Percentiles rank a stretch among this genome's conserved stretches.
Conservation (phyloP, 352 stramenopile species). For the Globisporangium emineosum region DNA sequence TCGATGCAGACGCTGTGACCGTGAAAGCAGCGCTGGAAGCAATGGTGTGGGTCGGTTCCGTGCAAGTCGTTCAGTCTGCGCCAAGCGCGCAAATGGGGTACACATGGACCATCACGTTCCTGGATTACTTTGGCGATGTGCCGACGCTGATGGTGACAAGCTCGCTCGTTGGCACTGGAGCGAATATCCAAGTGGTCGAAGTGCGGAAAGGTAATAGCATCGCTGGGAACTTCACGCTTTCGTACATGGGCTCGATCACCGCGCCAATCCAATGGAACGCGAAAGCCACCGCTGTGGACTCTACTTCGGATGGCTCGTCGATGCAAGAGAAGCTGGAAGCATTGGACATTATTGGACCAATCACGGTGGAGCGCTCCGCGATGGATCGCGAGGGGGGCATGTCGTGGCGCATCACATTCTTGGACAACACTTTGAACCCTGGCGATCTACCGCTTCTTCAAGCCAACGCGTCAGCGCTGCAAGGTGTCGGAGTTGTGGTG, state of each 20-base stretch:
- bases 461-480: constrained; percentile 30
- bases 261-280: constrained; percentile 51
- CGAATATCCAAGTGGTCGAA: constrained; percentile 51
- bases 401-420: constrained; percentile 68
- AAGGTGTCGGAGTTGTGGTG: constrained; percentile 39
- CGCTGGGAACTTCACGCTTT: constrained; percentile 55
- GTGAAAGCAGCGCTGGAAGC: constrained; percentile 53
- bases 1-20: constrained; percentile 40
- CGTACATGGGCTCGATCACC: constrained; percentile 40
- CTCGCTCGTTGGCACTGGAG: constrained; percentile 59
- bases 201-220: constrained; percentile 71
- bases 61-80: constrained; percentile 49
- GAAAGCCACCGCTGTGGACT: constrained; percentile 27
- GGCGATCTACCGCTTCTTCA: constrained; percentile 53
- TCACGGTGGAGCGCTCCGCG: constrained; percentile 38
- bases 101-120: constrained; percentile 73
- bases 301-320: constrained; percentile 48
- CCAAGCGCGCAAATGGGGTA: constrained; percentile 62
- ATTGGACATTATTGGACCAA: constrained; percentile 42
- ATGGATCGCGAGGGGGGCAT: constrained; percentile 58
- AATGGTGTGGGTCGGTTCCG: constrained; percentile 56
- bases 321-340: constrained; percentile 74
- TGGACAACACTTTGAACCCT: constrained; percentile 64
- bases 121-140: constrained; percentile 69
- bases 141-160: constrained; percentile 54